Evolutionary conservation across 129 eudicot genomes (phyloP).

Genomic region (Lactuca sativa): DNA sequence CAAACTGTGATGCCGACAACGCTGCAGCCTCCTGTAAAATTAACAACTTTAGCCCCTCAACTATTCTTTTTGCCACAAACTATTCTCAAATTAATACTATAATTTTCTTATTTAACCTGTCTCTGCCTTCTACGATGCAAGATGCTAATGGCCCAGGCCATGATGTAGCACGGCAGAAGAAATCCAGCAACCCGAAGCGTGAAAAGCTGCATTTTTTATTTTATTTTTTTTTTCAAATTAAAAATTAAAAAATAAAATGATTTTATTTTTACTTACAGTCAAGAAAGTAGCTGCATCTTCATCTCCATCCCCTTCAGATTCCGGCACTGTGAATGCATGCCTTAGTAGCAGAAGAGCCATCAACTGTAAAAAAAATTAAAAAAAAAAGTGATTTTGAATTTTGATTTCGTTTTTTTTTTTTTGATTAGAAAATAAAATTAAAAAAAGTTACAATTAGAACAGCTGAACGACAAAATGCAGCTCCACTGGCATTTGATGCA

Average conservation of each 20-base stretch:
- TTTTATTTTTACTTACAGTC: constrained; percentile 46
- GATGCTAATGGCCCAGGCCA: constrained; percentile 91
- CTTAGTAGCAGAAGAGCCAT: constrained; percentile 82
- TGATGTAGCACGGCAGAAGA: constrained; percentile 90
- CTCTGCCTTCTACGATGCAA: constrained; percentile 90
- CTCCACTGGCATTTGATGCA: constrained; percentile 77
- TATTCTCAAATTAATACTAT: too few species aligned
- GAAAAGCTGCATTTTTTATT: too few species aligned
- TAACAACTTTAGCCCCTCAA: too few species aligned
- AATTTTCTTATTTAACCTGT: too few species aligned
- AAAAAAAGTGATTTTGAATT: neutral
- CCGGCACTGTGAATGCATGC: constrained; percentile 67
- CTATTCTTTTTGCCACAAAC: too few species aligned
- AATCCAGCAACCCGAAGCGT: constrained; percentile 84
- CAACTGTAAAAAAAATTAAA: constrained; percentile 48
- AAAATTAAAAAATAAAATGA: neutral
- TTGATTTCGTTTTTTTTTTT: neutral
- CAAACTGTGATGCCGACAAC: constrained; percentile 69
- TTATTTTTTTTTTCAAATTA: too few species aligned
- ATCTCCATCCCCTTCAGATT: constrained; percentile 61
- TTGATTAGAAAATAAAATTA: neutral
- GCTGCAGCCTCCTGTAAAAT: constrained; percentile 75
- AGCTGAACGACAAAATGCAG: constrained; percentile 92
- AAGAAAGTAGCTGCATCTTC: constrained; percentile 73
- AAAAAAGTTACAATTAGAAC: constrained; percentile 70